Conservation (phyloP, 208 protist genomes). For the Novymonas esmeraldas region DNA sequence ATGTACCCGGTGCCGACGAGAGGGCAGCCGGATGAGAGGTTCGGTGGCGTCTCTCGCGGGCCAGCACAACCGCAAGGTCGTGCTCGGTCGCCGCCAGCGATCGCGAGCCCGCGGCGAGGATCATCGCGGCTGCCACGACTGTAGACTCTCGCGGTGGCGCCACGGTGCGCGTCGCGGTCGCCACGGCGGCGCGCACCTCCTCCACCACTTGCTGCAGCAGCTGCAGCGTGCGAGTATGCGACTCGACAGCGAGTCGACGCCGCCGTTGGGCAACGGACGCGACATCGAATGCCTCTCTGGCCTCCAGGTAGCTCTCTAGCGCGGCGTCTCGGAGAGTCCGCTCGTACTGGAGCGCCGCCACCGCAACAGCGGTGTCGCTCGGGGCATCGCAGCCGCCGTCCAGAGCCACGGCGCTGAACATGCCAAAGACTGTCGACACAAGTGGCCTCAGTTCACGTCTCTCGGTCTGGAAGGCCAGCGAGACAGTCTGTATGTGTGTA, state of each 20-base stretch:
- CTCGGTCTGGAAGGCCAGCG: too few species aligned
- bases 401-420: neutral
- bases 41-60: neutral
- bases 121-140: neutral
- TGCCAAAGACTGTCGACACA: neutral
- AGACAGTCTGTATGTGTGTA: too few species aligned
- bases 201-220: neutral
- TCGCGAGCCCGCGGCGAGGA: neutral
- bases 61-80: neutral
- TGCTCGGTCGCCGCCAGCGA: neutral
- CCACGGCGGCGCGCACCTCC: neutral
- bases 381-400: neutral
- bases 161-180: neutral
- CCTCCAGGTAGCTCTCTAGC: neutral
- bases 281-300: neutral
- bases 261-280: conserved; percentile 1
- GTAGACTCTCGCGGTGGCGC: neutral
- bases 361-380: neutral
- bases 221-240: conserved; percentile 10
- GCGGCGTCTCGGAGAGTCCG: conserved; percentile 7
- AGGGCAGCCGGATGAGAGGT: neutral
- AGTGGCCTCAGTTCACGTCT: too few species aligned
- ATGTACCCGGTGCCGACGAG: neutral
- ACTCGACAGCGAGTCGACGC: conserved; percentile 1
- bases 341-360: conserved; percentile 7